A percentile compares a stretch with the other conserved stretches of the same genome.
Conservation (phyloP, 768 basidiomycete species). For the Leccinum rimulosum region DNA sequence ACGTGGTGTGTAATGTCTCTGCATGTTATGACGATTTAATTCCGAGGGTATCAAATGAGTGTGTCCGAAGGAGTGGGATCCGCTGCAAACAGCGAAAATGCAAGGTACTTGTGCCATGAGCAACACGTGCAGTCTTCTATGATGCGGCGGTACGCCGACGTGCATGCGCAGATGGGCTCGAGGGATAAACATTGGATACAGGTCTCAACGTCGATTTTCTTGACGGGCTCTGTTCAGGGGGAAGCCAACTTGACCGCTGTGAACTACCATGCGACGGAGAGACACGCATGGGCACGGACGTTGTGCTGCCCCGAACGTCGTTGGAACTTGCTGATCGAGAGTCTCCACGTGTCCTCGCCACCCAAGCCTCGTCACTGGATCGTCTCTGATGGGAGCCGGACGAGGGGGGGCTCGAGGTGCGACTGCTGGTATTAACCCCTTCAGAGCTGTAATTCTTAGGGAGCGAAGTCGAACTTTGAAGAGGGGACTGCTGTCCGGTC, state of each 20-base stretch:
- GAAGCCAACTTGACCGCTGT: slow-evolving; percentile 26
- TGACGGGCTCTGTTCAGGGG: slow-evolving; percentile 15
- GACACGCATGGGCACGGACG: slow-evolving; percentile 9
- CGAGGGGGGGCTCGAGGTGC: slow-evolving; percentile 18
- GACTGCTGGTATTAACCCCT: slow-evolving; percentile 14
- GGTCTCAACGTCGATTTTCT: slow-evolving; percentile 19
- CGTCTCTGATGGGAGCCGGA: slow-evolving; percentile 27
- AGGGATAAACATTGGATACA: slow-evolving; percentile 14
- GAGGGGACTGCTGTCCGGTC: slow-evolving; percentile 30
- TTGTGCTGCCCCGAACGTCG: slow-evolving; percentile 15
- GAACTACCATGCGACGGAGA: slow-evolving; percentile 9
- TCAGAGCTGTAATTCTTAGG: slow-evolving; percentile 29
- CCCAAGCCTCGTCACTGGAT: slow-evolving; percentile 31
- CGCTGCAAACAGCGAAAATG: slow-evolving; percentile 13
- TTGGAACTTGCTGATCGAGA: slow-evolving; percentile 16
- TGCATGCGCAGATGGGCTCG: slow-evolving; percentile 6
- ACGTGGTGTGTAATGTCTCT: slow-evolving; percentile 10
- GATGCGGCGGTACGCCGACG: slow-evolving; percentile 22
- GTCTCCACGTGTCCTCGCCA: slow-evolving; percentile 10
- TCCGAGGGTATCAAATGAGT: slow-evolving; percentile 29
- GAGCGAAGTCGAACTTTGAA: slow-evolving; percentile 20
- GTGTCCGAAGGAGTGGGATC: slow-evolving; percentile 20
- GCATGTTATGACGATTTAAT: slow-evolving; percentile 19
- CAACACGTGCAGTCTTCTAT: slow-evolving; percentile 14
- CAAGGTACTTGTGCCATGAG: not conserved